phyloP scores from a whole-genome alignment of 192 early-diverging fungal species.

The Coemansia sp. region DNA sequence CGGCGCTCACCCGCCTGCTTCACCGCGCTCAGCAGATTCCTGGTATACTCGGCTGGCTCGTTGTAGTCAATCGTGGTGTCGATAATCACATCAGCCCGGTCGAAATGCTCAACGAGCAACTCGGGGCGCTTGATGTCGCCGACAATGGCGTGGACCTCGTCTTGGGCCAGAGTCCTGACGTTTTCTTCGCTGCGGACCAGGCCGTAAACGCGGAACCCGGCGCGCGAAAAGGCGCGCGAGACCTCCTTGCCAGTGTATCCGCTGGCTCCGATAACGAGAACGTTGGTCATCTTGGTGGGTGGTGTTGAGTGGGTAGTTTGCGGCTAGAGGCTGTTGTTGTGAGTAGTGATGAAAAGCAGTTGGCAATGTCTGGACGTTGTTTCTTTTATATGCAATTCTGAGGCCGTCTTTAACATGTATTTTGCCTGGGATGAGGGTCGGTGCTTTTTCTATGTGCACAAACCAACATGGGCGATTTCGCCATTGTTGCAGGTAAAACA shows the following conservation, averaged over 20 bases:
- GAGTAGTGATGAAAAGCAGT: too few relatives aligned
- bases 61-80: conserved; percentile 6
- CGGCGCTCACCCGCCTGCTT: conserved; percentile 8
- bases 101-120: background rate
- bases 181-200: conserved; percentile 8
- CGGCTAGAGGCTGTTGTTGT: background rate
- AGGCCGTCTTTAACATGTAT: background rate
- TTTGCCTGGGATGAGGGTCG: background rate
- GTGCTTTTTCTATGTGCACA: background rate
- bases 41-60: background rate
- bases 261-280: conserved; percentile 12
- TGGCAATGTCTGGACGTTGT: too few relatives aligned
- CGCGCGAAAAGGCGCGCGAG: conserved; percentile 12
- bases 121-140: conserved; percentile 3
- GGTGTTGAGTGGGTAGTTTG: background rate
- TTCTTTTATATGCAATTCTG: background rate
- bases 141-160: conserved; percentile 4
- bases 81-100: conserved; percentile 3
- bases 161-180: background rate
- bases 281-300: conserved; percentile 12
- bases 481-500: background rate
- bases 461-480: background rate
- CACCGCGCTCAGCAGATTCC: conserved; percentile 1
- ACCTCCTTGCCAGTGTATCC: conserved; percentile 16
- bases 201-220: conserved; percentile 4